Evolutionary conservation across 2,329 filamentous ascomycete genomes (phyloP), one percentile per base, ranked within the genome.

Genomic region (Trichoderma koningiopsis): DNA sequence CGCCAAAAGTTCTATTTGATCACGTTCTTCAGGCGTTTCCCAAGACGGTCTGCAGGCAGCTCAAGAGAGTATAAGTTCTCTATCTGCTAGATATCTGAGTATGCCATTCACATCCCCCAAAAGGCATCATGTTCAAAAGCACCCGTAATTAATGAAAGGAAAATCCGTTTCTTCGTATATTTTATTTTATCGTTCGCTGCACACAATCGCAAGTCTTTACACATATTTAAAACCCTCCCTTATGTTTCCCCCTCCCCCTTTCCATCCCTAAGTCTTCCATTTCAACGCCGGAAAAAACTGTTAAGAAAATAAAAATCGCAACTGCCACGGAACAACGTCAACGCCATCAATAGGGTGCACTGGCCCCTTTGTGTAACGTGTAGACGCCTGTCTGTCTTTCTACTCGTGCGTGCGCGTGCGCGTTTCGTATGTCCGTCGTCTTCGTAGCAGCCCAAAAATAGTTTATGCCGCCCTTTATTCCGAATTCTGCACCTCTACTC

Each of bases 241-340:
- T 49, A 52, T 57, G 35, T 57, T 55, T 35, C 33, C 52, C 55
- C 64, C 24, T 49, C 29, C 65, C 69, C 65, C 69, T 33, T 61
- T 40, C 56, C 53, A 35, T 62, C 57, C 65, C 65, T 57, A 60
- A 57, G 59, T 69, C 67, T 74, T 74, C 75, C 76, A 73, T 75
- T 75, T 64, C 75, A 78, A 77, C 77, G 75, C 77, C 77, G 70
- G 72, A 68, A 43, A 69, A 69, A 69, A 69, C 67, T 69, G 59
- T 58, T 63, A 57, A 59, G 33, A 60, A 60, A 60, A 40, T 19
- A 40, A 43, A 19, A 35, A 35, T 35, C 33, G 47, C 43, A 68
- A 43, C 47, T 40, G 57, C 47, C 63, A 11, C 63, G 40, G 63
- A 66, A 66, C 19, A 43, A 19, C 4, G n/a, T n/a, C n/a, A 40